Evolutionary conservation across 2,329 filamentous ascomycete species (phyloP).

Genomic region (Verticillium dahliae): DNA sequence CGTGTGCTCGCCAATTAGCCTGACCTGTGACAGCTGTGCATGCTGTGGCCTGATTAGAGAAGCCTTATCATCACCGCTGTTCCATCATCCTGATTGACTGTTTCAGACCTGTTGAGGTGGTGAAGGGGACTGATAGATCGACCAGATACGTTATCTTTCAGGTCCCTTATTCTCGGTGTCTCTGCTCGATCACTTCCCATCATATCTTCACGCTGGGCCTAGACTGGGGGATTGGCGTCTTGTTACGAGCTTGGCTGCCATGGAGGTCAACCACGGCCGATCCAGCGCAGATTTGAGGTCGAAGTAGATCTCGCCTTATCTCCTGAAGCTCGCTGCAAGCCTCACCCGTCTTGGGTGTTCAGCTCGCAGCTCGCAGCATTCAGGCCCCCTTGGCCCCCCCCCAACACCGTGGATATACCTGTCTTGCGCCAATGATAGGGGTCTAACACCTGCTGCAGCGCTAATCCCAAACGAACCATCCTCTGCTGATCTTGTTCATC

Average conservation of each 20-base stretch:
- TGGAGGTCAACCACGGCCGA: no score
- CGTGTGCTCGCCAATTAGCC: not conserved
- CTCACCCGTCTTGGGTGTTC: not conserved
- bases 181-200: not conserved
- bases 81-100: not conserved
- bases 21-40: not conserved
- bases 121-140: not conserved
- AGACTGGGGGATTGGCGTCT: no score
- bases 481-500: not conserved
- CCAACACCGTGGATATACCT: not conserved
- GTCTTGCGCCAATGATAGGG: not conserved
- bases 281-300: not conserved
- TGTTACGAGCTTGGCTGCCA: no score
- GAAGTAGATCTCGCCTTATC: not conserved
- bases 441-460: not conserved
- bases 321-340: not conserved
- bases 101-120: not conserved
- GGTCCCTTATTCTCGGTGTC: no score
- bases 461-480: not conserved
- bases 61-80: not conserved
- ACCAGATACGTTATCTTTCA: not conserved
- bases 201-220: no score
- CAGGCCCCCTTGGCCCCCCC: not conserved
- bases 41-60: not conserved
- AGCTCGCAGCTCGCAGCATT: not conserved